Evolutionary conservation across 345 rosid species (phyloP).

Genomic region (Eucalyptus grandis): DNA sequence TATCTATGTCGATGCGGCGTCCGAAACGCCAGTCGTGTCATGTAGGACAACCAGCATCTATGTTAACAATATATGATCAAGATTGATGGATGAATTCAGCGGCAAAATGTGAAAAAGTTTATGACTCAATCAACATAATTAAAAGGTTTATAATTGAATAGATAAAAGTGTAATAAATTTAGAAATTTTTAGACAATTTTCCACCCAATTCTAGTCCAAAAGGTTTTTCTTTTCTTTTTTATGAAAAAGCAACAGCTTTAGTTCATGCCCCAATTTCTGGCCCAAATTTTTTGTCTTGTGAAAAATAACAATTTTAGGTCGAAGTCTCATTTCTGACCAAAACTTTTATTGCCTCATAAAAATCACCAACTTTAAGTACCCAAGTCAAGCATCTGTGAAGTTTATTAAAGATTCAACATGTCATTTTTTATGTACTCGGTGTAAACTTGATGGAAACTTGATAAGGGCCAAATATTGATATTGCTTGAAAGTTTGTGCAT

Average conservation of each 20-base stretch:
- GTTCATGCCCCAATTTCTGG: too few species aligned
- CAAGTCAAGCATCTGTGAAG: neutral
- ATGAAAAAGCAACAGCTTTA: too few species aligned
- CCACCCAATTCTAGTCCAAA: too few species aligned
- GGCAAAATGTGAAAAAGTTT: too few species aligned
- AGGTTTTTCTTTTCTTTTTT: too few species aligned
- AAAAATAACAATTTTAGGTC: neutral
- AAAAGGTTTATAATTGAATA: too few species aligned
- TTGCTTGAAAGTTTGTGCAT: neutral
- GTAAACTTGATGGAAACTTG: neutral
- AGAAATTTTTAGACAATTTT: too few species aligned
- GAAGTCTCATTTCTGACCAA: neutral
- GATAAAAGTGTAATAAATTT: accelerated
- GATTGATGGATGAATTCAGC: accelerated
- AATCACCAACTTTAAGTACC: neutral
- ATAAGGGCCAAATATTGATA: neutral
- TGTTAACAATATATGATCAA: too few species aligned
- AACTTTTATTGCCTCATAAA: neutral
- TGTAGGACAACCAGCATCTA: accelerated
- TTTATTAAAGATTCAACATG: neutral
- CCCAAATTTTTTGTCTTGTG: neutral
- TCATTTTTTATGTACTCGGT: too few species aligned
- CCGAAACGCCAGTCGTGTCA: accelerated
- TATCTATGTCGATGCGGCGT: accelerated
- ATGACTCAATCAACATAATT: too few species aligned